These are phyloP conservation scores for Solanum pinnatisectum DNA, from an alignment of 257 asterid genomes.

Conservation along the genomic window DNA sequence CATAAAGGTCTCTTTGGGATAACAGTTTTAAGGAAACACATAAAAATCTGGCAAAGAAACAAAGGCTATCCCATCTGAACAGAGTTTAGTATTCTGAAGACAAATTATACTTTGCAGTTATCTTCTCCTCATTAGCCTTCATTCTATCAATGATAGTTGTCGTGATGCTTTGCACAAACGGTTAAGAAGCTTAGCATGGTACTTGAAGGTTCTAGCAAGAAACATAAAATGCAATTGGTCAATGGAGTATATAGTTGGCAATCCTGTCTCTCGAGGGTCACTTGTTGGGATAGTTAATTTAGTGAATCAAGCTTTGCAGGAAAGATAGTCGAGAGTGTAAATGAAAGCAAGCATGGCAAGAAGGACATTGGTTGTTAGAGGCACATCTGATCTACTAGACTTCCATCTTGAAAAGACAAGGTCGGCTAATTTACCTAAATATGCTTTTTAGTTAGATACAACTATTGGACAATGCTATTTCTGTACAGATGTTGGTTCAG, in stretches of 20 bases:
- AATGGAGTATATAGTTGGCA: not conserved
- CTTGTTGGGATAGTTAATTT: not conserved
- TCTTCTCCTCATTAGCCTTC: not conserved
- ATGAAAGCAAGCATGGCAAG: not conserved
- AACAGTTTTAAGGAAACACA: not conserved
- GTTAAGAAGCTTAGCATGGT: not conserved
- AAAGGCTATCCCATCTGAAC: not conserved
- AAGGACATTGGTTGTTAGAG: not conserved
- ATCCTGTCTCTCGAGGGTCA: not conserved
- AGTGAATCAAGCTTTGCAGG: not conserved
- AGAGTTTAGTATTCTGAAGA: not conserved
- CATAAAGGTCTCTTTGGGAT: not conserved
- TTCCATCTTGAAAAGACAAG: not conserved
- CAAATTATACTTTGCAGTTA: not conserved
- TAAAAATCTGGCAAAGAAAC: not conserved
- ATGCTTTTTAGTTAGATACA: not conserved
- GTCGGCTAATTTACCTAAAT: not conserved
- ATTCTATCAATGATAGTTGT: not conserved
- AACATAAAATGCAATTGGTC: not conserved
- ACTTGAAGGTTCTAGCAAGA: not conserved
- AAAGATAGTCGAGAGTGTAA: not conserved
- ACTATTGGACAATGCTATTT: not conserved
- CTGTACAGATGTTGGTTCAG: not conserved
- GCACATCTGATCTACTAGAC: not conserved
- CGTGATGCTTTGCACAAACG: not conserved